Evolutionary conservation across 1,284 basidiomycete genomes (phyloP).

Genomic region (Coniophora puteana): DNA sequence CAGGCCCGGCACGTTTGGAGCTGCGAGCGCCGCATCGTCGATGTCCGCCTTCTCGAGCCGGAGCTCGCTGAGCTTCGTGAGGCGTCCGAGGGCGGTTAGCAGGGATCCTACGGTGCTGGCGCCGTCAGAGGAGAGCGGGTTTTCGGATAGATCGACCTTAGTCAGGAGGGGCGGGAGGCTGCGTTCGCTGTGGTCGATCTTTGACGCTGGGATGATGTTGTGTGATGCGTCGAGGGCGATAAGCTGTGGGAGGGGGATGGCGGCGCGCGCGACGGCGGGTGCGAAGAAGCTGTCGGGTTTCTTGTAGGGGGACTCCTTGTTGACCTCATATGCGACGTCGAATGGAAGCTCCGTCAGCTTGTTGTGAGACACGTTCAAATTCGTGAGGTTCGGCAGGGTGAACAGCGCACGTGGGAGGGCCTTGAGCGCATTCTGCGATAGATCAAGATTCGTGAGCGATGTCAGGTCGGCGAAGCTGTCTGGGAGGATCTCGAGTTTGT

Average conservation of each 20-base stretch:
- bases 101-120: slow-evolving; percentile 20
- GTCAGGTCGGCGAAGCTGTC: slow-evolving; percentile 62
- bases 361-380: slow-evolving; percentile 71
- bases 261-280: slow-evolving; percentile 56
- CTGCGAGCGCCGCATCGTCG: slow-evolving; percentile 53
- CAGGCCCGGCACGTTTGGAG: slow-evolving; percentile 33
- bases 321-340: slow-evolving; percentile 52
- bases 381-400: slow-evolving; percentile 60
- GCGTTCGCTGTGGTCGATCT: slow-evolving; percentile 45
- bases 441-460: slow-evolving; percentile 57
- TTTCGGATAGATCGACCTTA: slow-evolving; percentile 50
- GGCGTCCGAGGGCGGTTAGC: slow-evolving; percentile 38
- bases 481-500: slow-evolving; percentile 59
- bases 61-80: slow-evolving; percentile 57
- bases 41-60: slow-evolving; percentile 54
- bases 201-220: slow-evolving; percentile 54
- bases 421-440: slow-evolving; percentile 66
- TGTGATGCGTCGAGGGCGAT: slow-evolving; percentile 54
- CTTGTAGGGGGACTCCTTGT: slow-evolving; percentile 18
- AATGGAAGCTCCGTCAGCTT: slow-evolving; percentile 56
- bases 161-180: slow-evolving; percentile 44
- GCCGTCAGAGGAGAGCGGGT: slow-evolving; percentile 42
- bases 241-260: slow-evolving; percentile 60
- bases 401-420: slow-evolving; percentile 61
- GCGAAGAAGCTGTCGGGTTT: slow-evolving; percentile 57